Evolutionary conservation across 2,329 filamentous ascomycete species (phyloP).

Genomic region (Nigrograna mackinnonii): DNA sequence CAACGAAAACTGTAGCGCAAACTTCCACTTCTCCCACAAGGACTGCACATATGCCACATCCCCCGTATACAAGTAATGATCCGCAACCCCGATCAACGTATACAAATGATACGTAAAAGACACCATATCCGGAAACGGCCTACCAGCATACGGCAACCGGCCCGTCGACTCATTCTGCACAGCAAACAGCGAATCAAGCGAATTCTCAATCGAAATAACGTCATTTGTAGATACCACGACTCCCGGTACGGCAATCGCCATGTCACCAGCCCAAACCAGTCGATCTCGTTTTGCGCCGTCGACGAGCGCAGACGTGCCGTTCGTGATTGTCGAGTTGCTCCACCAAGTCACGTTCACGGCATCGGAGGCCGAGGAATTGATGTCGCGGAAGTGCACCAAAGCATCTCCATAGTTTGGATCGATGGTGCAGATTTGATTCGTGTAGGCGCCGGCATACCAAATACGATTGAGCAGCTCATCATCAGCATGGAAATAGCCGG

Average conservation of each 20-base stretch:
- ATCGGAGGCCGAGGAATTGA: conserved; percentile 32
- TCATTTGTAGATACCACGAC: conserved; percentile 60
- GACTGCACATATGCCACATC: conserved; percentile 43
- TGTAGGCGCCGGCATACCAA: conserved; percentile 49
- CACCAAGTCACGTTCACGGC: conserved; percentile 43
- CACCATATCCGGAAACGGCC: conserved; percentile 43
- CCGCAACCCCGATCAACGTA: conserved; percentile 49
- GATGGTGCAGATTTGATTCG: conserved; percentile 44
- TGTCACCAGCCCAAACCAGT: conserved; percentile 65
- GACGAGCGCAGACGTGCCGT: conserved; percentile 40
- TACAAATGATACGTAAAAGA: conserved; percentile 62
- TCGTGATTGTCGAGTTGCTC: conserved; percentile 45
- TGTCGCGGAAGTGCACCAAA: conserved; percentile 33
- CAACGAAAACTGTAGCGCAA: conserved; percentile 47
- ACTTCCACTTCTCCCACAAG: conserved; percentile 50
- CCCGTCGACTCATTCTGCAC: conserved; percentile 48
- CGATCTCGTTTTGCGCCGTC: conserved; percentile 65
- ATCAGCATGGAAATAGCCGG: conserved; percentile 48
- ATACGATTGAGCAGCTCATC: conserved; percentile 48
- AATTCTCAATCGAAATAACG: conserved; percentile 54
- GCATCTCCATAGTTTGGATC: conserved; percentile 40
- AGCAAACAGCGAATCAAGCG: conserved; percentile 52
- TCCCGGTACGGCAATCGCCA: conserved; percentile 59
- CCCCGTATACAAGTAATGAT: conserved; percentile 49
- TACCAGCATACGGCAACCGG: conserved; percentile 55